Evolutionary conservation across 495 filamentous ascomycete genomes (phyloP).

Genomic region (Beverwykella pulmonaria): DNA sequence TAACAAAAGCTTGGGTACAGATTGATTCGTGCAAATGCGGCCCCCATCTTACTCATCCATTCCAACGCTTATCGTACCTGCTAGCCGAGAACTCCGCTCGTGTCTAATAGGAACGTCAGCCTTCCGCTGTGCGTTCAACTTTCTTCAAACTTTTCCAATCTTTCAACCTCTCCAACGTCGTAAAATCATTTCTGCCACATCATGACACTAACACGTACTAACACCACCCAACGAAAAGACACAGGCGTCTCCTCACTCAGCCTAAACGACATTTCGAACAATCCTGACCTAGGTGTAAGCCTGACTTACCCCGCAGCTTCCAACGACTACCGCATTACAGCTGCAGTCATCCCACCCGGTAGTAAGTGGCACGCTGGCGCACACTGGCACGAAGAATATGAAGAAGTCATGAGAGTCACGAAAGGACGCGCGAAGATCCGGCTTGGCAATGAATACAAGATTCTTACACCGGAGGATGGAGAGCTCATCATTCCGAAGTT

Average conservation of each 20-base stretch:
- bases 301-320: constrained; percentile 1
- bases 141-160: no score
- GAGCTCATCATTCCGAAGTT: background rate
- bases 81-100: no score
- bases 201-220: background rate
- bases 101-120: no score
- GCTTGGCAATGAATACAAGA: background rate
- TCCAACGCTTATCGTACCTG: no score
- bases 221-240: background rate
- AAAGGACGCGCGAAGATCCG: constrained; percentile 10
- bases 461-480: constrained; percentile 3
- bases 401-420: constrained; percentile 6
- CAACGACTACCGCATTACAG: background rate
- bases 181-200: background rate
- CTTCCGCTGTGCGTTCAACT: no score
- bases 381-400: constrained; percentile 18
- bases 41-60: no score
- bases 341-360: background rate
- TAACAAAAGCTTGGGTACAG: no score
- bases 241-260: background rate
- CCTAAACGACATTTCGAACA: background rate
- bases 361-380: constrained; percentile 14
- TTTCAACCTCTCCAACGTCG: no score
- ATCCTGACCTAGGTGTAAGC: background rate
- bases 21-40: no score